Evolutionary conservation across 2,329 filamentous ascomycete genomes (phyloP).

Genomic region (Fusarium chlamydosporum): DNA sequence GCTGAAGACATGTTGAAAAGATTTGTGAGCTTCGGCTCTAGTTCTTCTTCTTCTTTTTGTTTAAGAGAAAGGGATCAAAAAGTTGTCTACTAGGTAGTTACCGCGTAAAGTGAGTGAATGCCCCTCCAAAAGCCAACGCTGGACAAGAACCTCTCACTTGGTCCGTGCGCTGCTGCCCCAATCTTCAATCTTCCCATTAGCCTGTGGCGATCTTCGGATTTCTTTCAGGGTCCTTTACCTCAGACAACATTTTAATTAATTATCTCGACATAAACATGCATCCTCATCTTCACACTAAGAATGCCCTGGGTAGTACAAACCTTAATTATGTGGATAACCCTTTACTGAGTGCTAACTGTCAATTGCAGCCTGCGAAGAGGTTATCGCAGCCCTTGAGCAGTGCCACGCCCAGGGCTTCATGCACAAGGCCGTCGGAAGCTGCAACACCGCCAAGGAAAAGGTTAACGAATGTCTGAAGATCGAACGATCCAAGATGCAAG

Average conservation of each 20-base stretch:
- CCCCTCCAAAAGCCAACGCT: constrained; percentile 44
- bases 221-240: constrained; percentile 39
- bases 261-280: constrained; percentile 76
- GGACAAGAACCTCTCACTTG: constrained; percentile 41
- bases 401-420: constrained; percentile 94
- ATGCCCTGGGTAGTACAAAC: constrained; percentile 79
- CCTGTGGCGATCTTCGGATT: constrained; percentile 39
- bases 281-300: constrained; percentile 95
- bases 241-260: constrained; percentile 14
- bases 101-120: constrained; percentile 33
- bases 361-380: constrained; percentile 85
- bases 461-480: constrained; percentile 88
- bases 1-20: constrained; percentile 62
- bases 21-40: constrained; percentile 1
- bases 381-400: constrained; percentile 94
- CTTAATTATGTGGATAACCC: not conserved
- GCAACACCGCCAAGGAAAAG: constrained; percentile 86
- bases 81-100: constrained; percentile 31
- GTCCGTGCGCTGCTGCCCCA: constrained; percentile 52
- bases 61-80: constrained; percentile 27
- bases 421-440: constrained; percentile 90
- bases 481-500: constrained; percentile 83
- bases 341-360: constrained; percentile 36
- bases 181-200: constrained; percentile 29
- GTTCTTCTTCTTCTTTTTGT: not conserved